Evolutionary conservation across 176 grass and related monocot species (phyloP), one percentile per base, ranked within the genome.

Genomic region (Dendrocalamus sinicus): DNA sequence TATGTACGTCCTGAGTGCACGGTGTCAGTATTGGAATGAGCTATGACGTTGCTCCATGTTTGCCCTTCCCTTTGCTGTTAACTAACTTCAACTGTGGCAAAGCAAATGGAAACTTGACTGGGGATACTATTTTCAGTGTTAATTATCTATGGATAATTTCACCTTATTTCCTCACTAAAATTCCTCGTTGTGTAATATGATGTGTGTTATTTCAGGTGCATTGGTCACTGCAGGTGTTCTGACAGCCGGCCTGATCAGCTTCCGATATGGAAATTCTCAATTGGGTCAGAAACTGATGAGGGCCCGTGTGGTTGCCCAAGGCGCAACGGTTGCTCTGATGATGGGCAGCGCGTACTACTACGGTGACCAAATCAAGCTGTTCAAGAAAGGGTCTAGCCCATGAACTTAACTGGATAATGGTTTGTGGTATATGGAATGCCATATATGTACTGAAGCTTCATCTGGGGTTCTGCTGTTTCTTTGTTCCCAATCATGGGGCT

Each of bases 231-330:
- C 94, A 19, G 97, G 94, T 61, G 94, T 99, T 59, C 87, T 99
- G 48, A 96, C 93, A 0, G 94, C 92, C 62, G 94, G 92, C 81
- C 84, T 99, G 15, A 85, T 99, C 67, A 99, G 97, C 77, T 99
- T 94, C 88, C 90, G 90, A 79, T 93, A 91, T 67, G 97, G 97
- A 43, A 98, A 98, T 55, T 94, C 96, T 69, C 85, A 86, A 52
- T 77, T 97, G 47, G 95, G 95, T 73, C 92, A 97, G 87, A 93
- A 93, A 84, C 75, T 97, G 60, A 95, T 97, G 95, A 92, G 95
- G 87, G 92, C 95, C 6, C 87, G 91, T 79, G 89, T 95, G 77
- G 84, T 94, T 35, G 86, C 88, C 54, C 94, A 99, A 90, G 97
- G 97, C 1, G 92, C 85, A 53, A 96, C 94, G 35, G 96, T 99